These are phyloP conservation scores for Cladosporium sp. DNA, from an alignment of 2,329 filamentous ascomycete genomes.

Conservation along the genomic window DNA sequence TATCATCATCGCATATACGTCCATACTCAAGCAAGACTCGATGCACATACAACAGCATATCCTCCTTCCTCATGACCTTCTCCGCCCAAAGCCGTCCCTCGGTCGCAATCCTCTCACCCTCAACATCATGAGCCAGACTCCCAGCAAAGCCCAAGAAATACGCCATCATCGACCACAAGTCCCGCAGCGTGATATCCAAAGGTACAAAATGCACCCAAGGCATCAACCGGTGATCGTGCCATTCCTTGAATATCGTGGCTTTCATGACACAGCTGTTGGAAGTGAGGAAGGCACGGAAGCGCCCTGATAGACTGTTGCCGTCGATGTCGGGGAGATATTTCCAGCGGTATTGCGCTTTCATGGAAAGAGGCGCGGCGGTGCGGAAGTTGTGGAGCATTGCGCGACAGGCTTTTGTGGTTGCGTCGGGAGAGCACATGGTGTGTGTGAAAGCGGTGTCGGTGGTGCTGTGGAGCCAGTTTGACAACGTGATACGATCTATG, in stretches of 20 bases:
- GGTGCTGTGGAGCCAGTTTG: background rate
- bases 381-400: constrained; percentile 29
- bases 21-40: constrained; percentile 29
- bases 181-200: constrained; percentile 32
- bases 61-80: constrained; percentile 26
- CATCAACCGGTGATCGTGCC: constrained; percentile 39
- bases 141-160: constrained; percentile 24
- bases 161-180: constrained; percentile 33
- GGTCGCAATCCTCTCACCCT: constrained; percentile 28
- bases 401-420: background rate
- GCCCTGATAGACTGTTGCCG: constrained; percentile 54
- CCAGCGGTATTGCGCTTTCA: constrained; percentile 47
- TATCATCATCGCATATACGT: constrained; percentile 22
- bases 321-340: constrained; percentile 77
- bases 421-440: background rate
- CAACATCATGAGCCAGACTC: constrained; percentile 17
- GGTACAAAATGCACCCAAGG: constrained; percentile 41
- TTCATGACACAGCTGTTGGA: constrained; percentile 35
- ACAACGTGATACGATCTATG: background rate
- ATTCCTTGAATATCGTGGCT: constrained; percentile 40
- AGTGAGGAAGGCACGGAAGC: constrained; percentile 34
- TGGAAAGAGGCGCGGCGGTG: constrained; percentile 34
- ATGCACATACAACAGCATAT: constrained; percentile 28
- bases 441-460: constrained; percentile 9
- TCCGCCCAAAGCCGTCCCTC: constrained; percentile 27